Evolutionary conservation across 139 green algal species (phyloP).

Genomic region (Chlorella sp.): DNA sequence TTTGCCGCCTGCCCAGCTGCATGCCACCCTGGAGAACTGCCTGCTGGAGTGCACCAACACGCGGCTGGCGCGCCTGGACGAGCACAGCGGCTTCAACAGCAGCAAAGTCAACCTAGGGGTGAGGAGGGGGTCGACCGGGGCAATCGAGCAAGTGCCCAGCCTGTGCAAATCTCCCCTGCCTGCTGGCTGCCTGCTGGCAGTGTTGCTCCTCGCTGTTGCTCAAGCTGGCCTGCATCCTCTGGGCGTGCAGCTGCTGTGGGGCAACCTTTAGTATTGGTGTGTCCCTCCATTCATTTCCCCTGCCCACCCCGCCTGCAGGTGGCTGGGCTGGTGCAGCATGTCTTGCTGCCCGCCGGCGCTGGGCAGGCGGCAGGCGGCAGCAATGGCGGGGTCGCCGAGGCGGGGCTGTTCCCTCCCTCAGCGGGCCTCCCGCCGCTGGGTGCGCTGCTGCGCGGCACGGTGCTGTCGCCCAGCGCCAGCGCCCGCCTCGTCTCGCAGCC

Average conservation of each 20-base stretch:
- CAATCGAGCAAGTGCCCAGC: too few species aligned
- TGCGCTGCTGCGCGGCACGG: neutral
- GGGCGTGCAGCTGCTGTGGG: too few species aligned
- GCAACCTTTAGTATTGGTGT: too few species aligned
- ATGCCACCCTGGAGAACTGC: constrained; percentile 13
- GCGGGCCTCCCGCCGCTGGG: neutral
- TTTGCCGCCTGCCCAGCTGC: neutral
- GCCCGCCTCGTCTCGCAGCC: neutral
- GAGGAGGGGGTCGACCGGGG: too few species aligned
- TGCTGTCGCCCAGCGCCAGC: constrained; percentile 3
- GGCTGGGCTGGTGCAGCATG: neutral
- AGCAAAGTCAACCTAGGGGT: neutral
- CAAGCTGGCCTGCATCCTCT: neutral
- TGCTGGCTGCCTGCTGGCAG: too few species aligned
- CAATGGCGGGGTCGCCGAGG: neutral
- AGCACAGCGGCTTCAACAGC: neutral
- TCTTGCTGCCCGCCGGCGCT: neutral
- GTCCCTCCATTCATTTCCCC: too few species aligned
- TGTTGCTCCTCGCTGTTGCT: neutral
- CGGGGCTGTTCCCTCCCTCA: neutral
- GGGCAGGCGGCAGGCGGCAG: neutral
- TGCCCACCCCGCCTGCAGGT: too few species aligned
- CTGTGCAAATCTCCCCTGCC: too few species aligned
- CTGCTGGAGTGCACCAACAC: constrained; percentile 25
- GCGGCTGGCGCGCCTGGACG: neutral